Evolutionary conservation across 2,329 filamentous ascomycete genomes (phyloP), one percentile per base, ranked within the genome.

Genomic region (Colletotrichum musicola): DNA sequence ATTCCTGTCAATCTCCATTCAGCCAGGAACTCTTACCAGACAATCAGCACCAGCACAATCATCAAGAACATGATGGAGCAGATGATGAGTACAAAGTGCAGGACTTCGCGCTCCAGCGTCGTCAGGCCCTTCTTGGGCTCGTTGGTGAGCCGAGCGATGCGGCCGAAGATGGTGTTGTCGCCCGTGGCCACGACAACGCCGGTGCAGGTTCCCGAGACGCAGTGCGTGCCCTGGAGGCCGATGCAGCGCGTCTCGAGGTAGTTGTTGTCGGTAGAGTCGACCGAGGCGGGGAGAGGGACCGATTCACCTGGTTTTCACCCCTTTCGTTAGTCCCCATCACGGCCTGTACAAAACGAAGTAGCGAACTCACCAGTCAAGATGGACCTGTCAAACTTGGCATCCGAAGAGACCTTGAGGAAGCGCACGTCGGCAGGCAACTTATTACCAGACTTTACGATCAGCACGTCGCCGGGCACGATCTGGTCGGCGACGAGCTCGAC

Each of bases 221-320:
- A 94, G 74, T 94, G 91, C 0, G 92, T 94, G n/a, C 93, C 92
- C 75, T 94, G 92, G 10, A 95, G 84, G 22, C 92, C 92, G 61
- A 95, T 93, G 73, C 89, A 92, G 60, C 88, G 87, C 4, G 92
- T 94, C 75, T 95, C 92, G 35, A 95, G 87, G 74, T 93, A 93
- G 77, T 94, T 94, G 46, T 86, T 82, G 73, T 94, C 91, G 0
- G 89, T 91, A 0, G 85, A 87, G n/a, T 92, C 85, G 14, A 92
- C 84, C 0, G 88, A 86, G 2, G 86, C 92, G 4, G 86, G 80
- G 6, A 93, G 79, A 2, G 91, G 90, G 9, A 87, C 81, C 2
- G 91, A 90, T 82, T 92, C 90, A 59, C 90, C 90, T 81, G 72
- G 12, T 38, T 20, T 54, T 42, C 16, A 25, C 14, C 16, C n/a